These are phyloP conservation scores for Hypocreales sp. DNA, from an alignment of 2,329 filamentous ascomycete genomes.

Conservation along the genomic window DNA sequence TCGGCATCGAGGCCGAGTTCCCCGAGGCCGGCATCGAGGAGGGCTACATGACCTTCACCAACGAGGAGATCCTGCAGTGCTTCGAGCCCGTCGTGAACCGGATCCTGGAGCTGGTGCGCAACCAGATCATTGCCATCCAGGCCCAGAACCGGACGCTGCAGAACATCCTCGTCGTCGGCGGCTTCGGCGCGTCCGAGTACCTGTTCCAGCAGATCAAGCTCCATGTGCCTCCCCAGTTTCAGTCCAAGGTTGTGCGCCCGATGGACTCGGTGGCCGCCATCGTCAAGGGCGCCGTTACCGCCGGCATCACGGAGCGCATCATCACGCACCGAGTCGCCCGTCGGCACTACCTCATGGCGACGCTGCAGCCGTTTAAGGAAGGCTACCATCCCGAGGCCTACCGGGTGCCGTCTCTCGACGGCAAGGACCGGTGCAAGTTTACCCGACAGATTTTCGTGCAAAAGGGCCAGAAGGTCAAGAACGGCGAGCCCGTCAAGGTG, in stretches of 20 bases:
- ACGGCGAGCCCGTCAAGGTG: conserved; percentile 96
- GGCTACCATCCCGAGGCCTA: conserved; percentile 97
- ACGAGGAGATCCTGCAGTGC: conserved; percentile 97
- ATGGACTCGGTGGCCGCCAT: conserved; percentile 99
- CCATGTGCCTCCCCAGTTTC: conserved; percentile 94
- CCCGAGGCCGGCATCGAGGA: conserved; percentile 96
- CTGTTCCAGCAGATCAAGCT: conserved; percentile 99
- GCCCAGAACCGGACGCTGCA: conserved; percentile 88
- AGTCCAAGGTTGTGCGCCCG: conserved; percentile 91
- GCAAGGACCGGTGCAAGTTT: conserved; percentile 97
- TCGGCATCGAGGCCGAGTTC: conserved; percentile 96
- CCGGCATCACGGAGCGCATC: conserved; percentile 92
- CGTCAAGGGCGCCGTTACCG: conserved; percentile 94
- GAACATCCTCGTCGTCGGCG: conserved; percentile 94
- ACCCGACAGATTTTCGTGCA: conserved; percentile 97
- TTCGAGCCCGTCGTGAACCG: conserved; percentile 97
- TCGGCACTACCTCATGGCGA: conserved; percentile 98
- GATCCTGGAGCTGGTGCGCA: conserved; percentile 87
- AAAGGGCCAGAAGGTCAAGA: conserved; percentile 97
- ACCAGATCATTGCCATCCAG: conserved; percentile 98
- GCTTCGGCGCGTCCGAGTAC: conserved; percentile 96
- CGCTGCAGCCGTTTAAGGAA: conserved; percentile 95
- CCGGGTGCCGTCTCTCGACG: conserved; percentile 88
- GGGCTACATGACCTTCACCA: conserved; percentile 99
- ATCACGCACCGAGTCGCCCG: conserved; percentile 94